Base-by-base conservation (phyloP, 352 stramenopile species). In the Globisporangium spiculum region DNA sequence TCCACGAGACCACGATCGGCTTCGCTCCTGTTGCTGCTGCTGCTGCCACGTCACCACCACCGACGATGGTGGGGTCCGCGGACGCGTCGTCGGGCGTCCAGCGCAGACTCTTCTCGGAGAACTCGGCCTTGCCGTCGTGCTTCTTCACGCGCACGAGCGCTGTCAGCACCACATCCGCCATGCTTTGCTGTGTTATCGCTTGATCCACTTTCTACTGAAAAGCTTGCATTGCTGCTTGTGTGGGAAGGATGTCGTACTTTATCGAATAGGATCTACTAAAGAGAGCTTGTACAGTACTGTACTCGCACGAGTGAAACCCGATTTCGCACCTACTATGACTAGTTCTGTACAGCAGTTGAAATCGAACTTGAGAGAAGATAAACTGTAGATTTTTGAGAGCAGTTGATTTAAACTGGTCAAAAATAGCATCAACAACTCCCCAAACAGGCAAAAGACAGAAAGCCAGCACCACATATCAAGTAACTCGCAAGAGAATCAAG, bases 141-240 rank as follows among this genome's bases (percentile, higher is more conserved):
- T 94, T 92, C 75, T 94, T 94, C 24, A 94, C 80, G 69, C 86
- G 86, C 70, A 91, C 82, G 30, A 75, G 70, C 55, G 81, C 85
- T 50, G 78, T 81, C 4, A 93, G 57, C 57, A 59, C 56, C 54
- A 66, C 72, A 22, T 63, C 63, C 41, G 38, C 30, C 53, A 61
- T 72, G 4, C 30, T 61, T 1, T 14, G 12, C n/a, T 38, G 14
- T 10, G 20, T 41, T 44, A n/a, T 60, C 36, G 55, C 18, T 59
- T 59, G 14, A 59, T 30, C 24, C 18, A n/a, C 52, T 57, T 30
- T 58, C 52, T 58, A 24, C 26, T 59, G 6, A 26, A 34, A 38
- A 16, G 14, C 38, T 46, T 46, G 38, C 12, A 46, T 12, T 38
- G 32, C 12, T 46, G 53, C 26, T 32, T 59, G 24, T 44, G 27